Conservation (phyloP, 169 alveolate species). For the Cardiosporidium cionae region DNA sequence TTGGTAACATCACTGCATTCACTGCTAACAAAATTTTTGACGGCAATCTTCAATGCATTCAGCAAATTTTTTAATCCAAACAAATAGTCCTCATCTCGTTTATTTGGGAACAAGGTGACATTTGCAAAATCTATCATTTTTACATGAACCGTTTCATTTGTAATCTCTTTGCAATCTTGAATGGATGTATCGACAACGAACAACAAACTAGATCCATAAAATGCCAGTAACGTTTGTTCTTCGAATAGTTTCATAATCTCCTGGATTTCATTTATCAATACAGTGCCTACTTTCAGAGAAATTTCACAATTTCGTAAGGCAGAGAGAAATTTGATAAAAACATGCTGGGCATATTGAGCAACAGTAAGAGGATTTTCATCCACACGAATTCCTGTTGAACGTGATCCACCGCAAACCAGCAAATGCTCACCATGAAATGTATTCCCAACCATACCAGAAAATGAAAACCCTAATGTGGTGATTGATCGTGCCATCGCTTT, state of each 20-base stretch:
- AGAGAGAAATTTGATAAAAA: neutral
- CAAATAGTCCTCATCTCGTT: neutral
- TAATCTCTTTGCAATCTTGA: neutral
- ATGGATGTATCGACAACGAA: slow-evolving; percentile 4
- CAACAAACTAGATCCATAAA: slow-evolving; percentile 9
- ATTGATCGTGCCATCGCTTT: neutral
- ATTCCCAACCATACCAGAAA: neutral
- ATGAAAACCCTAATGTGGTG: neutral
- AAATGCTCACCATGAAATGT: neutral
- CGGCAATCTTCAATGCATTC: neutral
- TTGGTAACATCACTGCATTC: too few relatives aligned
- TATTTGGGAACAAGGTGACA: neutral
- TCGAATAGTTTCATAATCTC: neutral
- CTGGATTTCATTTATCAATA: neutral
- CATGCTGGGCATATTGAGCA: neutral
- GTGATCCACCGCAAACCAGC: neutral
- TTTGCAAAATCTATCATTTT: slow-evolving; percentile 16
- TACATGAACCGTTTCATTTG: neutral
- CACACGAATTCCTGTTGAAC: neutral
- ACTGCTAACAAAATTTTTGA: too few relatives aligned
- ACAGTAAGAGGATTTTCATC: neutral
- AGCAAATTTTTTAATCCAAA: neutral
- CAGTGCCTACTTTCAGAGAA: neutral
- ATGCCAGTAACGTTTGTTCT: neutral
- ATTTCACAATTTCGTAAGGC: neutral